A percentile compares a stretch with the other conserved stretches of the same genome.
These are phyloP conservation scores for Cucumis sativus DNA, from an alignment of 306 rosid genomes.

Conservation along the genomic window DNA sequence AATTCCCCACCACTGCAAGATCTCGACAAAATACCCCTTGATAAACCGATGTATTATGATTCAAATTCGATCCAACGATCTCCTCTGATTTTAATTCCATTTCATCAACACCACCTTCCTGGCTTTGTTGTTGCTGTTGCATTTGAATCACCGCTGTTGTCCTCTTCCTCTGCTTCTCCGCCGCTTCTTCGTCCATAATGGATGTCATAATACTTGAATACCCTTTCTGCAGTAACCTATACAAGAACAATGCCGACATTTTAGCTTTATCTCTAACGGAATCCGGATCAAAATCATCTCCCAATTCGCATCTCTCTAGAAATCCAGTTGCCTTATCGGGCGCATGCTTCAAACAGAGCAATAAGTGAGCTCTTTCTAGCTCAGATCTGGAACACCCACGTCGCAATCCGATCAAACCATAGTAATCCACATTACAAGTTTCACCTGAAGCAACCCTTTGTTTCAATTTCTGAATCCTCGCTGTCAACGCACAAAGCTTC, in stretches of 20 bases:
- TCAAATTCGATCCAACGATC: neutral
- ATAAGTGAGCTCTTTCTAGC: constrained; percentile 60
- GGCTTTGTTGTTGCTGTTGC: constrained; percentile 18
- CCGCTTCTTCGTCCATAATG: constrained; percentile 72
- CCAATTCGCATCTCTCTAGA: constrained; percentile 64
- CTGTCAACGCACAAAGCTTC: constrained; percentile 48
- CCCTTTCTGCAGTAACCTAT: constrained; percentile 77
- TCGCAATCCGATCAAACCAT: constrained; percentile 58
- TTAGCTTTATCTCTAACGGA: constrained; percentile 64
- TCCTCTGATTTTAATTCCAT: neutral
- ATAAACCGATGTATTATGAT: constrained; percentile 18
- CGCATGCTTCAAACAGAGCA: constrained; percentile 63
- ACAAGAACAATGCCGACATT: constrained; percentile 61
- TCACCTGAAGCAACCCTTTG: constrained; percentile 56
- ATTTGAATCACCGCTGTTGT: constrained; percentile 25
- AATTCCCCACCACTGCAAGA: constrained; percentile 61
- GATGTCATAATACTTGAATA: constrained; percentile 45
- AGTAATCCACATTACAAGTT: constrained; percentile 54
- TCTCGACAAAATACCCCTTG: constrained; percentile 93
- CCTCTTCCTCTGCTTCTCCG: constrained; percentile 56
- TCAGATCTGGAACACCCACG: constrained; percentile 87
- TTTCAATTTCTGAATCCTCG: constrained; percentile 52
- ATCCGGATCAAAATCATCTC: constrained; percentile 52
- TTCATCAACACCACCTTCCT: neutral
- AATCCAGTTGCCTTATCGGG: constrained; percentile 61